Conservation (phyloP, 179 eudicot genomes). For the Amaranthus tricolor region DNA sequence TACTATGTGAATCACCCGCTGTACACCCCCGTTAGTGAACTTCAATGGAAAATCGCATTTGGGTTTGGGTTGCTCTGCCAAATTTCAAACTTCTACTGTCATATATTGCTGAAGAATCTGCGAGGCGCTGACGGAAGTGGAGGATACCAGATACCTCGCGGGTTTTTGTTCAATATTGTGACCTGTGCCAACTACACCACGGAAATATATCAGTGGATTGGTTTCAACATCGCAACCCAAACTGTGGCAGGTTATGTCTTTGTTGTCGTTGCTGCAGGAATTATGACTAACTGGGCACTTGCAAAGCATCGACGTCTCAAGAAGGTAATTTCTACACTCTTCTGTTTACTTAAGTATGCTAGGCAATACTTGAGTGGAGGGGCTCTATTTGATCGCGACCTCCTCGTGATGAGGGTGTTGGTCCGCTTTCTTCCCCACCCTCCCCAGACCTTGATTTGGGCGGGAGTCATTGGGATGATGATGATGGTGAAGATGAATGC, state of each 20-base stretch:
- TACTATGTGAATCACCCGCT: slow-evolving; percentile 87
- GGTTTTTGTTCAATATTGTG: slow-evolving; percentile 90
- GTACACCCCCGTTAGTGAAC: slow-evolving; percentile 86
- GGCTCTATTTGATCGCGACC: too few relatives aligned
- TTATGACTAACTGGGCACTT: slow-evolving; percentile 96
- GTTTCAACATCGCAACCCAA: slow-evolving; percentile 95
- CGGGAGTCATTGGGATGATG: too few relatives aligned
- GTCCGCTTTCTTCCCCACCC: too few relatives aligned
- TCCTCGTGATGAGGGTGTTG: too few relatives aligned
- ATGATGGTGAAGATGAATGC: too few relatives aligned
- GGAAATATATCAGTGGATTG: slow-evolving; percentile 94
- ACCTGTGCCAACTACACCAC: slow-evolving; percentile 96
- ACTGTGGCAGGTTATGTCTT: slow-evolving; percentile 89
- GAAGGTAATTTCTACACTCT: slow-evolving; percentile 51
- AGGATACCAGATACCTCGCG: slow-evolving; percentile 87
- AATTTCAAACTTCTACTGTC: slow-evolving; percentile 82
- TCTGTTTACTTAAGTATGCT: background rate
- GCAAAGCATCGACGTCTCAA: slow-evolving; percentile 83
- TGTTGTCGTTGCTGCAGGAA: slow-evolving; percentile 67
- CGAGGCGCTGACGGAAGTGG: slow-evolving; percentile 58
- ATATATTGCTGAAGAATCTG: slow-evolving; percentile 81
- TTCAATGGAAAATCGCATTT: slow-evolving; percentile 90
- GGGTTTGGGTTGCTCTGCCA: slow-evolving; percentile 78
- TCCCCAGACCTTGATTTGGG: too few relatives aligned
- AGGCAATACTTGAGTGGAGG: too few relatives aligned